A percentile compares a stretch with the other conserved stretches of the same genome.
These are phyloP conservation scores for Astragalus membranaceus DNA, from an alignment of 306 rosid genomes.

Conservation along the genomic window DNA sequence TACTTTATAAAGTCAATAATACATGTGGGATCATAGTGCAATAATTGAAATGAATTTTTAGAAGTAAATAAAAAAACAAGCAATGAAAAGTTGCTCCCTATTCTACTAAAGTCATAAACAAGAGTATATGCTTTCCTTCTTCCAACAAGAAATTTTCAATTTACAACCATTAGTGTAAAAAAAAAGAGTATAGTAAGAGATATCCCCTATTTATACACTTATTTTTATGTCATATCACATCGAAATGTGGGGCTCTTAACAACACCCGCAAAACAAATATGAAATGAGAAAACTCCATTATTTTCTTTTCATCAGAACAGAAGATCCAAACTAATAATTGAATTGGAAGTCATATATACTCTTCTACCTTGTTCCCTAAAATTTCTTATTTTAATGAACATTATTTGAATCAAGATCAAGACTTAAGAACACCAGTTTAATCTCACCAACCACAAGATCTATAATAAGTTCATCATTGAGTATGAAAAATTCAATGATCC, in stretches of 20 bases:
- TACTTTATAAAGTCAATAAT: slow-evolving; percentile 3
- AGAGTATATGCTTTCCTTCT: not conserved
- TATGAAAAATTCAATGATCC: not conserved
- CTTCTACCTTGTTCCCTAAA: not conserved
- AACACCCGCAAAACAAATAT: not conserved
- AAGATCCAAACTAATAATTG: not conserved
- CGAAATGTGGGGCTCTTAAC: too few relatives aligned
- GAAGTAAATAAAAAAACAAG: slow-evolving; percentile 1
- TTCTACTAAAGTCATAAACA: not conserved
- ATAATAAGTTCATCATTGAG: not conserved
- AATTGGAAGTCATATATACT: not conserved
- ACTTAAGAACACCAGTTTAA: not conserved
- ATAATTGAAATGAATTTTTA: slow-evolving; percentile 15
- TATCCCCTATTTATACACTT: too few relatives aligned
- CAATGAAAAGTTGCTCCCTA: not conserved
- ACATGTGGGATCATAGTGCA: slow-evolving; percentile 27
- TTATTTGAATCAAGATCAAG: not conserved
- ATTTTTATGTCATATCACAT: too few relatives aligned
- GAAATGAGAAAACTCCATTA: not conserved
- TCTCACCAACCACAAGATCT: not conserved
- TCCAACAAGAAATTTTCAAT: not conserved
- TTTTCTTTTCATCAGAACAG: not conserved
- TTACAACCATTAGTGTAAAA: not conserved
- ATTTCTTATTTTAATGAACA: not conserved
- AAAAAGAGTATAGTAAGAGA: not conserved